Conservation (phyloP, 352 stramenopile species). For the Pythium myriotylum region DNA sequence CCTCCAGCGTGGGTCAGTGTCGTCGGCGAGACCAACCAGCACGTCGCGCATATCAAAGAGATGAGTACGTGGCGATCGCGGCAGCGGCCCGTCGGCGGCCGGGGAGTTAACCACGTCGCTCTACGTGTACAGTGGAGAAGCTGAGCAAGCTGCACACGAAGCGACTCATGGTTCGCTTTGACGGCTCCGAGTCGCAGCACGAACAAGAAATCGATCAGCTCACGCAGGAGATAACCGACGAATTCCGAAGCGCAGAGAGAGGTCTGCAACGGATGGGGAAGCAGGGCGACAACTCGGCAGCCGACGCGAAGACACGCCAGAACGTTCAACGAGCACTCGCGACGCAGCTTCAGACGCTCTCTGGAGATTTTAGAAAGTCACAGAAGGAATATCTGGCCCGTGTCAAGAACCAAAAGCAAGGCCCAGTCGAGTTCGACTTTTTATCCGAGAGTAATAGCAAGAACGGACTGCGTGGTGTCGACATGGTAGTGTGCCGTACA, state of each 20-base stretch:
- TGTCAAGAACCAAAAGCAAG: constrained; percentile 97
- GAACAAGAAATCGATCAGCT: constrained; percentile 84
- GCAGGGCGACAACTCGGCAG: constrained; percentile 70
- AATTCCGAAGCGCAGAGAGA: constrained; percentile 82
- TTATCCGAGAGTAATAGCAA: constrained; percentile 74
- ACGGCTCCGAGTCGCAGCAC: constrained; percentile 84
- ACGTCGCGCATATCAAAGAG: constrained; percentile 78
- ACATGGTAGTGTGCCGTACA: constrained; percentile 39
- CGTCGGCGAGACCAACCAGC: constrained; percentile 78
- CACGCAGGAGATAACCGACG: constrained; percentile 78
- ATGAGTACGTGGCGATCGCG: constrained; percentile 59
- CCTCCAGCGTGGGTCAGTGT: constrained; percentile 79
- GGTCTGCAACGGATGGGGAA: constrained; percentile 76
- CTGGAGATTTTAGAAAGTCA: constrained; percentile 95
- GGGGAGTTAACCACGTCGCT: too few relatives aligned
- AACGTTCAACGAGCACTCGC: constrained; percentile 91
- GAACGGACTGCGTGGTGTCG: constrained; percentile 50
- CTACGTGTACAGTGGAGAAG: constrained; percentile 65
- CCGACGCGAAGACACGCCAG: constrained; percentile 82
- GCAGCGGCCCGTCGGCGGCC: neutral
- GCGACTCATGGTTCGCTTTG: constrained; percentile 86
- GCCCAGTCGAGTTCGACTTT: constrained; percentile 92
- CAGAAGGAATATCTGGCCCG: constrained; percentile 98
- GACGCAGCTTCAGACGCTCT: constrained; percentile 97
- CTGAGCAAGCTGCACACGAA: constrained; percentile 85